phyloP scores from a whole-genome alignment of 768 basidiomycete species.

The Chalciporus pseudorubinellus region DNA sequence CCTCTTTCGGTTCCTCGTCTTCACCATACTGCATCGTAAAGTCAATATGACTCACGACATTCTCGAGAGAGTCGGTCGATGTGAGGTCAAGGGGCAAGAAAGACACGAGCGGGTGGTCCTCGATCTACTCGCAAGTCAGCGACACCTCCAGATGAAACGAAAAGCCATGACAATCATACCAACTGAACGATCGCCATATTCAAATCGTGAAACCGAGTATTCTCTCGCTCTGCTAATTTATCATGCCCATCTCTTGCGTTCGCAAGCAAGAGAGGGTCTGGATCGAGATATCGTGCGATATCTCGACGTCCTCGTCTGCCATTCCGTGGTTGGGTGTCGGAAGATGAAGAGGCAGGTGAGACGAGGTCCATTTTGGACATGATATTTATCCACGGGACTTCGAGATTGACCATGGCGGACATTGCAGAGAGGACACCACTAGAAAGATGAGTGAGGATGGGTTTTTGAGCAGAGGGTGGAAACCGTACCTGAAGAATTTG shows the following conservation, averaged over 20 bases:
- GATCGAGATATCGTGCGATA: conserved; percentile 93
- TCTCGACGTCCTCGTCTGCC: conserved; percentile 73
- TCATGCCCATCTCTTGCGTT: conserved; percentile 50
- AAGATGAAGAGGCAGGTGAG: conserved; percentile 36
- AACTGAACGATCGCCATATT: conserved; percentile 95
- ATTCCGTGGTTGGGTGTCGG: conserved; percentile 58
- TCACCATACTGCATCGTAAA: conserved; percentile 99
- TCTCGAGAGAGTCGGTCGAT: conserved; percentile 84
- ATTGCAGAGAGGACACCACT: conserved; percentile 96
- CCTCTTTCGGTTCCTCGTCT: conserved; percentile 96
- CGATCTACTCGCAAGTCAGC: conserved; percentile 59
- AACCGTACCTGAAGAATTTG: conserved; percentile 86
- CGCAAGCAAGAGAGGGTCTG: conserved; percentile 85
- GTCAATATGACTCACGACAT: conserved; percentile 92
- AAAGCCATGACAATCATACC: conserved; percentile 44
- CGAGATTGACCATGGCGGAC: conserved; percentile 98
- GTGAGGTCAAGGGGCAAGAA: conserved; percentile 94
- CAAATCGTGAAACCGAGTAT: conserved; percentile 87
- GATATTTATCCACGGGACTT: conserved; percentile 95
- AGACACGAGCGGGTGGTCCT: conserved; percentile 96
- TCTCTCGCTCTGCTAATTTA: conserved; percentile 45
- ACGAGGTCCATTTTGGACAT: conserved; percentile 99
- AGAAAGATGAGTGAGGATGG: conserved; percentile 7
- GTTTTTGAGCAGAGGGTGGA: background rate
- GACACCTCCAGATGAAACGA: background rate